Evolutionary conservation across 192 early-diverging fungal species (phyloP), one percentile per base, ranked within the genome.

Genomic region (Dissophora globulifera): DNA sequence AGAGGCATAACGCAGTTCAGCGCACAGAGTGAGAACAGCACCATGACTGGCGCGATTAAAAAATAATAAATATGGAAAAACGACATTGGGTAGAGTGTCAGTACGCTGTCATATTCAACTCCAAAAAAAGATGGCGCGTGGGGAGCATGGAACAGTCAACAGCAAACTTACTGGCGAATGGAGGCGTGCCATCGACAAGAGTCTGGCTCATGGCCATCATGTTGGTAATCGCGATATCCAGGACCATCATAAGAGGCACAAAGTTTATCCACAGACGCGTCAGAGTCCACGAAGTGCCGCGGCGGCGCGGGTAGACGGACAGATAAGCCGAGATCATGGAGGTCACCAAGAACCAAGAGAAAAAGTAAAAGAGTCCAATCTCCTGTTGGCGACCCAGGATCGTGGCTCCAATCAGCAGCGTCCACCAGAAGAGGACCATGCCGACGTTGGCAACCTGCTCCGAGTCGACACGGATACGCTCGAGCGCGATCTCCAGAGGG

Each of bases 121-220:
- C n/a, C n/a, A n/a, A n/a, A n/a, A n/a, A n/a, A n/a, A n/a, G n/a
- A n/a, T n/a, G n/a, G n/a, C n/a, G n/a, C n/a, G n/a, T n/a, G n/a
- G n/a, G n/a, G n/a, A n/a, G n/a, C n/a, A n/a, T n/a, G n/a, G 10
- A 17, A 12, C 43, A n/a, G 6, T 6, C 43, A 17, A n/a, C 4
- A n/a, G 10, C 17, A 17, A 22, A 56, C 72, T 72, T 81, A 85
- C 84, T 75, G 9, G 79, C 64, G 52, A 75, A 63, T 45, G 83
- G 75, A 23, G 84, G 82, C 7, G 84, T 83, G 27, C 84, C 84
- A 41, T 86, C 84, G 31, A 83, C 82, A 50, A 79, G 68, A 5
- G 82, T 83, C 41, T 83, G 82, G n/a, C 80, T 64, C 69, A 86
- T 68, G 11, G 78, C 81, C 27, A 83, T 79, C 38, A 86, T 79